phyloP scores from a whole-genome alignment of 164 flowering plant genomes.

The Brasenia schreberi region DNA sequence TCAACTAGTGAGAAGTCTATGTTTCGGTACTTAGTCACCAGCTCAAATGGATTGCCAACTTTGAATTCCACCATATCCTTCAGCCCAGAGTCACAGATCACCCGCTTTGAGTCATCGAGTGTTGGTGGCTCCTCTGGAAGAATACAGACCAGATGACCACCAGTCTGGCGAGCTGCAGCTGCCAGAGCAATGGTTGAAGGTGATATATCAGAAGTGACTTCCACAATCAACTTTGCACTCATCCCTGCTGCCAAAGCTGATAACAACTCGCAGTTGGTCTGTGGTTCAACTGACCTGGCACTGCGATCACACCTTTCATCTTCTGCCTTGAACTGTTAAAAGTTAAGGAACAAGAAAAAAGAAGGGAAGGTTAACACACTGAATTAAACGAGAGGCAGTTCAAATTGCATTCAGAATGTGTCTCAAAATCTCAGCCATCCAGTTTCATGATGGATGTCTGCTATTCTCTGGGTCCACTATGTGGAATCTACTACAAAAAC shows the following conservation, averaged over 20 bases:
- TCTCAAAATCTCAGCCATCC: no score
- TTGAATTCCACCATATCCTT: conserved; percentile 40
- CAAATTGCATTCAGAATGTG: no score
- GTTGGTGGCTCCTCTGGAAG: conserved; percentile 22
- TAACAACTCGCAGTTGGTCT: conserved; percentile 35
- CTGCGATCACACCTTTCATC: conserved; percentile 7
- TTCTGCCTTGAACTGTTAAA: conserved; percentile 15
- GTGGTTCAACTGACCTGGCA: conserved; percentile 16
- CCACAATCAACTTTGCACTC: conserved; percentile 42
- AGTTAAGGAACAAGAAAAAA: background rate
- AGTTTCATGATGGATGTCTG: no score
- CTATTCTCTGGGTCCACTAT: no score
- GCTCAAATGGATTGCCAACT: conserved; percentile 40
- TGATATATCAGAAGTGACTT: conserved; percentile 30
- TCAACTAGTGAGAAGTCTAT: conserved; percentile 43
- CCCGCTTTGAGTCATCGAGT: conserved; percentile 13
- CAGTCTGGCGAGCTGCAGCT: conserved; percentile 50
- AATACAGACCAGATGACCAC: conserved; percentile 49
- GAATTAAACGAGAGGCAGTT: background rate
- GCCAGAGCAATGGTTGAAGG: conserved; percentile 48
- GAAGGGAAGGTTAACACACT: background rate
- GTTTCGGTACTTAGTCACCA: conserved; percentile 21
- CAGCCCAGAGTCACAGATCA: conserved; percentile 28
- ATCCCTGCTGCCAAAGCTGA: conserved; percentile 66
- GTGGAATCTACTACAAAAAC: no score